Base-by-base conservation (phyloP, 176 grass and related monocot species). In the Oryza coarctata region DNA sequence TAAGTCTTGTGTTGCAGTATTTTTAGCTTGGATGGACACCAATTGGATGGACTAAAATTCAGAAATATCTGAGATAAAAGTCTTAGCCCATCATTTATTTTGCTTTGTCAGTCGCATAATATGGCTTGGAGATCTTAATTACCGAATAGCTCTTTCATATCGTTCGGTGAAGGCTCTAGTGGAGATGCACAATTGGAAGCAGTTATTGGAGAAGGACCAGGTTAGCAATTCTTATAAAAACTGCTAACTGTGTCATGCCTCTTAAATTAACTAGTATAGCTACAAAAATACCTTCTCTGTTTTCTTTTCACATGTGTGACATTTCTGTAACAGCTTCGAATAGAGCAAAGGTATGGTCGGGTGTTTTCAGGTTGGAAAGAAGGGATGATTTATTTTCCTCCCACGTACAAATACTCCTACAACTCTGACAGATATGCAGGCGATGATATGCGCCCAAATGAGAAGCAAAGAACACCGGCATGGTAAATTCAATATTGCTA, bases 81-180 rank as follows among this genome's bases (percentile, higher is more conserved):
- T 70, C 62, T 79, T 36, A 47, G 1, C 32, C 9, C 23, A 41
- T 62, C 4, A 29, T 61, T 13, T 41, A 8, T 87, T 68, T 78
- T 72, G 29, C 71, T 82, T 69, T 91, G 83, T 80, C 75, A 99
- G 94, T 74, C 94, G 89, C 15, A 80, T 97, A 77, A 97, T 97
- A 85, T 97, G 94, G 94, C 88, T 97, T n/a, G 94, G 94, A 25
- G 94, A 97, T 81, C 81, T 97, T 86, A 97, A 97, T 85, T 97
- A 97, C 88, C 92, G 94, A 7, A 94, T 97, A 39, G 92, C 89
- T 64, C 92, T 97, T 70, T 97, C 94, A 0, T 97, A 97, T 17
- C 94, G 92, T 38, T 94, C 94, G 5, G 94, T 89, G 50, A 97
- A 94, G 74, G 88, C 94, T 90, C 84, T 97, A 77, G 92, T 97